Evolutionary conservation across 2,329 filamentous ascomycete genomes (phyloP), one percentile per base, ranked within the genome.

Genomic region (Sporothrix euskadiensis): DNA sequence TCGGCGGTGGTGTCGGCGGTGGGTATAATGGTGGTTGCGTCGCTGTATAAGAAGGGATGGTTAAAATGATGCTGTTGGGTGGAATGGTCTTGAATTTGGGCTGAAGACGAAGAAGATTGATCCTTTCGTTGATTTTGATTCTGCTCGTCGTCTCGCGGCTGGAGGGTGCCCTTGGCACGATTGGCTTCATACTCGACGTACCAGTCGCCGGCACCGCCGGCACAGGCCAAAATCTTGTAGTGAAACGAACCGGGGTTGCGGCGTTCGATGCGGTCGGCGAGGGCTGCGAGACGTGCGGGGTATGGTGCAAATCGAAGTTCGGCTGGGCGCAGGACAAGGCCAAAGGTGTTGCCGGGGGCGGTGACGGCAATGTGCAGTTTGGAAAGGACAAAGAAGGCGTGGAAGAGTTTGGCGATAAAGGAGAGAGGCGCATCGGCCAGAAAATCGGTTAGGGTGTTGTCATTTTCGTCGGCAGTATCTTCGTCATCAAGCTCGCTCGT

Each of bases 321-420:
- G 3, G 56, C 52, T 3, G 71, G 71, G 1, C 71, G 39, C 26
- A 72, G 22, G 9, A 72, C 39, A 52, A 54, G 52, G 35, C 71
- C 71, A 44, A 57, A 72, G 2, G 71, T 72, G 71, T 72, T 68
- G 5, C 71, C 71, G 8, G 26, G 52, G 0, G 49, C 71, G 8
- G 71, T 72, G 22, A 69, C 71, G 35, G 63, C 71, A 35, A 72
- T 49, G 52, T 72, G 63, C 22, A 72, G 49, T 16, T 72, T 72
- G 71, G 49, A 63, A 1, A 72, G 63, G 9, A 72, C 22, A 4
- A 72, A 61, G 5, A 35, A 65, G 1, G 71, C 71, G 44, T 72
- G 71, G 47, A 72, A 72, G 14, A 72, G 32, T 9, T 61, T 68
- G 22, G 63, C 49, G 7, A 72, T 54, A 8, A 47, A 59, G 4